Conservation (phyloP, 2,329 filamentous ascomycete genomes). For the Ascochyta koolunga region DNA sequence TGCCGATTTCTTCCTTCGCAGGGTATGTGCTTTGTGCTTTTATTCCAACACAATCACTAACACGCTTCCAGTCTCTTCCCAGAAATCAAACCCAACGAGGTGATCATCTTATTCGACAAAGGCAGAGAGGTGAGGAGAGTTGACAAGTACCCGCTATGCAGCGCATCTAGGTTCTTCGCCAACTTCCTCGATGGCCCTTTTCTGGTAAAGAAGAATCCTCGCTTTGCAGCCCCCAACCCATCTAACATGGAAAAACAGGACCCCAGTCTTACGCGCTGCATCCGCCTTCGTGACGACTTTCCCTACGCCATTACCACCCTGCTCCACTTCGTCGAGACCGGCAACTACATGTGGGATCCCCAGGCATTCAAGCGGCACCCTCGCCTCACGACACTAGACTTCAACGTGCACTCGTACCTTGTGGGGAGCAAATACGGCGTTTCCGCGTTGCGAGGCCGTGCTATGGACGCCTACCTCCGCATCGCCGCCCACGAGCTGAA, state of each 20-base stretch:
- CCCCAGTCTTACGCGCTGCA: background rate
- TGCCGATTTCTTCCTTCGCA: conserved; percentile 8
- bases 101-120: conserved; percentile 25
- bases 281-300: conserved; percentile 31
- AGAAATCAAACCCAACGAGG: conserved; percentile 17
- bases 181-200: conserved; percentile 18
- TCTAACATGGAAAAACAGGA: background rate
- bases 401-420: conserved; percentile 35
- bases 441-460: conserved; percentile 14
- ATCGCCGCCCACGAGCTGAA: conserved; percentile 17
- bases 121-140: conserved; percentile 22
- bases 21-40: conserved; percentile 6
- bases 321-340: conserved; percentile 27
- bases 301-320: conserved; percentile 26
- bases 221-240: background rate
- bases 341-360: conserved; percentile 25
- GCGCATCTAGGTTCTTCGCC: conserved; percentile 23
- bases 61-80: conserved; percentile 12
- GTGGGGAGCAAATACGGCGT: conserved; percentile 29
- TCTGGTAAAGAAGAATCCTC: background rate
- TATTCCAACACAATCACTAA: background rate
- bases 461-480: conserved; percentile 20
- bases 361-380: conserved; percentile 13
- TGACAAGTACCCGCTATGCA: conserved; percentile 23
- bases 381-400: conserved; percentile 29